Conservation (phyloP, 1,284 basidiomycete species). For the Malassezia globosa region DNA sequence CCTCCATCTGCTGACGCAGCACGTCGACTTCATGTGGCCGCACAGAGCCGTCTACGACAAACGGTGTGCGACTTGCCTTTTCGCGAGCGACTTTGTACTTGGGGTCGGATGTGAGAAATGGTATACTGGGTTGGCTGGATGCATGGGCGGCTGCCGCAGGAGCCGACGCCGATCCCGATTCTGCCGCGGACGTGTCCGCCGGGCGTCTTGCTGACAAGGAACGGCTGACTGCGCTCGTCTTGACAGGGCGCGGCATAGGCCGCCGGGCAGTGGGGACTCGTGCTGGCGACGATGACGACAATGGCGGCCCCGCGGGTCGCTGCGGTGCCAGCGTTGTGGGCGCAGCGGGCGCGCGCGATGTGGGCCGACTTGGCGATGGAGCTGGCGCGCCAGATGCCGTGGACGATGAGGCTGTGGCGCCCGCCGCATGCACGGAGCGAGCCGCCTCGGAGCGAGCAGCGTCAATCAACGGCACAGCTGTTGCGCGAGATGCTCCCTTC, state of each 20-base stretch:
- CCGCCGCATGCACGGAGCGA: conserved; percentile 6
- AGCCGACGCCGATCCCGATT: conserved; percentile 20
- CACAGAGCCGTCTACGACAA: conserved; percentile 62
- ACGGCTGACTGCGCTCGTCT: conserved; percentile 15
- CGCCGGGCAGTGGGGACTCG: background rate
- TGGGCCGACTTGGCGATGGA: background rate
- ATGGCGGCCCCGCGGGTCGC: background rate
- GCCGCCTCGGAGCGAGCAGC: conserved; percentile 48
- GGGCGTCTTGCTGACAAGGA: conserved; percentile 9
- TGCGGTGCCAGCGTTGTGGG: background rate
- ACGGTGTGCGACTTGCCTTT: conserved; percentile 59
- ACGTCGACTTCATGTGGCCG: conserved; percentile 77
- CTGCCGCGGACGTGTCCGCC: conserved; percentile 16
- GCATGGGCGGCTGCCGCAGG: conserved; percentile 47
- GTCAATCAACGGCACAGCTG: conserved; percentile 77
- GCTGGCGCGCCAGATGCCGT: conserved; percentile 15
- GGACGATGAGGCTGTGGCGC: conserved; percentile 28
- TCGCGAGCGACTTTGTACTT: conserved; percentile 66
- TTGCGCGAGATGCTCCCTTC: conserved; percentile 79
- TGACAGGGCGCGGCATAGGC: conserved; percentile 16
- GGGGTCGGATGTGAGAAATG: conserved; percentile 59
- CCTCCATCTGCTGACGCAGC: conserved; percentile 82
- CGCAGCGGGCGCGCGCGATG: conserved; percentile 9
- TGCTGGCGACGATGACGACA: background rate
- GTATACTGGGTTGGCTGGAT: too few relatives aligned